Base-by-base conservation (phyloP, 2,329 filamentous ascomycete species). In the Trichoderma atrobrunneum region DNA sequence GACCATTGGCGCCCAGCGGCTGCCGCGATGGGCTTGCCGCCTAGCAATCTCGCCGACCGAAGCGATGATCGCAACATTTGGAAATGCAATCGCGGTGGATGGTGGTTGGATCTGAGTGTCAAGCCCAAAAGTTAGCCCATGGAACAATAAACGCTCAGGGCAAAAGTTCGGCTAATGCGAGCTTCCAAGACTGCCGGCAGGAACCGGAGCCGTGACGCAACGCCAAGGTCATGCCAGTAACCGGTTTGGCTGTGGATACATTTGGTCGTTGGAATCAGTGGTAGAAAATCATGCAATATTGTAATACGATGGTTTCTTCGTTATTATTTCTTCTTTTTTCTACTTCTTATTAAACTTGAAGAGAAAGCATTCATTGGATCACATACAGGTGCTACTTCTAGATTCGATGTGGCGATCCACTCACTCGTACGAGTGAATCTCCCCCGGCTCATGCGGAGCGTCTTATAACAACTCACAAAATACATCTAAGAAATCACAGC, bases 21-120 rank as follows among this genome's bases (percentile, higher is more conserved):
- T 78, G 86, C 84, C 81, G 84, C 84, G 80, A 84, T 78, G 79
- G 87, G 84, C 83, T 84, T 86, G 81, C 84, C 83, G 83, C 86
- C 84, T 81, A 90, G 82, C 78, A 86, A 84, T 85, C 85, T 88
- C 80, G 87, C 87, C 81, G 89, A 89, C 85, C 86, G 88, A 85
- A 91, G 84, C 82, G 89, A 90, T 82, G 88, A 88, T 85, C 89
- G 89, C 87, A 91, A 87, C 89, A 91, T 91, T 21, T 85, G 85
- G 85, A 84, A 83, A 85, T 84, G 85, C 80, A 81, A 82, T 82
- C 77, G 75, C 75, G 76, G 76, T 78, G 75, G 76, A 73, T 75
- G 77, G 78, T 76, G 78, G 78, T 76, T 74, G 67, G 57, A 61
- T 69, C 62, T 36, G 56, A 18, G 24, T 30, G 62, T 48, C 61